Evolutionary conservation across 257 asterid species (phyloP).

Genomic region (Voacanga thouarsii): DNA sequence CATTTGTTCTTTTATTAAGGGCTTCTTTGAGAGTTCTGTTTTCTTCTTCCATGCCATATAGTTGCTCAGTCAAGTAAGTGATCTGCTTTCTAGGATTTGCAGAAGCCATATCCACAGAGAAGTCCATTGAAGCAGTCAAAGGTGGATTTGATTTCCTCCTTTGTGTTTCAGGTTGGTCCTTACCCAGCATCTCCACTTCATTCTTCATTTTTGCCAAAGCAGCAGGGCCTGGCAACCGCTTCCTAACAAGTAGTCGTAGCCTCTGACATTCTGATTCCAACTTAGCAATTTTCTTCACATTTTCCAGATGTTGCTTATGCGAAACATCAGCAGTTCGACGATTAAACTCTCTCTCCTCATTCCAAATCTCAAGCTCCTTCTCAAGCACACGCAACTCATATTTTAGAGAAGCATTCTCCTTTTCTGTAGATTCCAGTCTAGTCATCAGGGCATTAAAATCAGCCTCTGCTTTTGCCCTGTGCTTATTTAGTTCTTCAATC

Average conservation of each 20-base stretch:
- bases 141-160: slow-evolving; percentile 49
- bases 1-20: slow-evolving; percentile 34
- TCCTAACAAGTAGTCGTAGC: slow-evolving; percentile 65
- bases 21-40: slow-evolving; percentile 51
- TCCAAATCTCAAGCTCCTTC: slow-evolving; percentile 79
- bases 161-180: slow-evolving; percentile 37
- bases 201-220: slow-evolving; percentile 63
- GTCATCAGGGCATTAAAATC: slow-evolving; percentile 42
- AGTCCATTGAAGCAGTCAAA: slow-evolving; percentile 35
- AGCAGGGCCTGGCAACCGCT: slow-evolving; percentile 77
- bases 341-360: slow-evolving; percentile 76
- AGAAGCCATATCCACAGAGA: slow-evolving; percentile 26
- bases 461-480: slow-evolving; percentile 39
- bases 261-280: slow-evolving; percentile 76
- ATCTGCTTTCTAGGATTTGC: slow-evolving; percentile 36
- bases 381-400: slow-evolving; percentile 69
- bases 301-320: slow-evolving; percentile 59
- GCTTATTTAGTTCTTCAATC: slow-evolving; percentile 47
- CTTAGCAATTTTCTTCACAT: slow-evolving; percentile 50
- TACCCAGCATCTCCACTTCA: slow-evolving; percentile 56
- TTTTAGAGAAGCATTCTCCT: slow-evolving; percentile 66
- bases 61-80: slow-evolving; percentile 46
- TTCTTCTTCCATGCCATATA: slow-evolving; percentile 54
- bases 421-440: slow-evolving; percentile 61
- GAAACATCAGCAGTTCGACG: slow-evolving; percentile 59